Evolutionary conservation across 257 asterid species (phyloP), one percentile per base, ranked within the genome.

Genomic region (Forsythia viridissima): DNA sequence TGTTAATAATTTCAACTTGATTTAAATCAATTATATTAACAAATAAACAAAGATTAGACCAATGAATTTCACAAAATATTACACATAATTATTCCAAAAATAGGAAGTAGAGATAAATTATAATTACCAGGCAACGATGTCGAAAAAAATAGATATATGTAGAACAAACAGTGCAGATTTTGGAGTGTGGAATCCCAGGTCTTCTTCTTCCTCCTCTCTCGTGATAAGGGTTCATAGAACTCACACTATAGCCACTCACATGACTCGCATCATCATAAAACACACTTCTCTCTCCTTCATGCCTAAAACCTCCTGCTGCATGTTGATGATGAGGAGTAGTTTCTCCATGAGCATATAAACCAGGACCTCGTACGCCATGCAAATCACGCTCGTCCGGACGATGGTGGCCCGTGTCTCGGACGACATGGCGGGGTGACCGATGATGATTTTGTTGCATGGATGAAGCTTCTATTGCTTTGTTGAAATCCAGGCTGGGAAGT

Each of bases 161-260:
- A 24, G 82, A 80, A 73, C 98, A 93, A 21, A 93, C 44, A 75
- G 98, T 85, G 75, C 98, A 93, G 5, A 93, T 89, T 42, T 93
- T 93, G 30, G 97, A 89, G 86, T 93, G 98, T 0, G 98, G 98
- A 57, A 93, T 89, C 81, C 98, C 97, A 0, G 94, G 93, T 11
- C 95, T 73, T 80, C 92, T 79, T 10, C 85, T 71, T 43, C 83
- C 87, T 0, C 87, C 87, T 77, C 84, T 68, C 71, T 79, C 88
- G 3, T 8, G 71, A 0, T 81, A 77, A 16, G 9, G 78, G 67
- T 65, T 41, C 74, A 73, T 63, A 12, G 77, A 55, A 44, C 84
- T 83, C 77, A 76, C 75, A 73, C 83, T 80, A 61, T 81, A 79
- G 48, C 86, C 86, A 39, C 91, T 90, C 84, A 85, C 80, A 43